Conservation (phyloP, 805 yeast genomes). For the Candida lessepsii region DNA sequence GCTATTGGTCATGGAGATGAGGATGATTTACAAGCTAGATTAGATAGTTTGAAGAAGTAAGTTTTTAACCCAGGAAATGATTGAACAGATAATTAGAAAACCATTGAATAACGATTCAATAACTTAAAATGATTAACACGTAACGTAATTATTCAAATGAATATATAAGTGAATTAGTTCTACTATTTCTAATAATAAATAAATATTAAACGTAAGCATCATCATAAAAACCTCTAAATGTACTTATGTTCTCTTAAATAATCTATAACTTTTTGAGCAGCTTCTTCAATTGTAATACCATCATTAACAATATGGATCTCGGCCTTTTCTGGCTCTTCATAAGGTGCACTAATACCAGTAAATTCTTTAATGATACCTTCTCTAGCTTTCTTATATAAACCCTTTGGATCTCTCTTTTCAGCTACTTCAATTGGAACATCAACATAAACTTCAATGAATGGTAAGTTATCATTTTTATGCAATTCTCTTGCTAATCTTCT, state of each 20-base stretch:
- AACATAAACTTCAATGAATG: conserved; percentile 86
- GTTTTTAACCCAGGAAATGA: no score
- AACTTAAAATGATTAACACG: no score
- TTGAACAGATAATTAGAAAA: no score
- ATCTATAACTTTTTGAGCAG: conserved; percentile 68
- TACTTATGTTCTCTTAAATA: conserved; percentile 57
- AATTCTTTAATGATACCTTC: conserved; percentile 92
- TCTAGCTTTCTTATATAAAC: conserved; percentile 93
- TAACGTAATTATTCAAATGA: no score
- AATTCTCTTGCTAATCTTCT: conserved; percentile 82
- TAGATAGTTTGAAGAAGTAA: conserved; percentile 75
- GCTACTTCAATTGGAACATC: conserved; percentile 95
- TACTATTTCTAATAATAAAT: no score
- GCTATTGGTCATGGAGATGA: conserved; percentile 55
- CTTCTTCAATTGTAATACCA: conserved; percentile 70
- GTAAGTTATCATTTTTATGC: conserved; percentile 71
- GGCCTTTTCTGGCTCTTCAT: conserved; percentile 85
- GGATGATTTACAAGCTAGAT: conserved; percentile 85
- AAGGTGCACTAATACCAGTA: conserved; percentile 95
- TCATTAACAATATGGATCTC: conserved; percentile 76
- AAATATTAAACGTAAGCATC: no score
- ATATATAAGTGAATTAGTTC: no score
- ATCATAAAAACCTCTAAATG: no score
- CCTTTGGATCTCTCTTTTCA: conserved; percentile 96
- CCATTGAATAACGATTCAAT: no score